Base-by-base conservation (phyloP, 371 early-diverging fungal genomes). In the Fennellomyces sp. region DNA sequence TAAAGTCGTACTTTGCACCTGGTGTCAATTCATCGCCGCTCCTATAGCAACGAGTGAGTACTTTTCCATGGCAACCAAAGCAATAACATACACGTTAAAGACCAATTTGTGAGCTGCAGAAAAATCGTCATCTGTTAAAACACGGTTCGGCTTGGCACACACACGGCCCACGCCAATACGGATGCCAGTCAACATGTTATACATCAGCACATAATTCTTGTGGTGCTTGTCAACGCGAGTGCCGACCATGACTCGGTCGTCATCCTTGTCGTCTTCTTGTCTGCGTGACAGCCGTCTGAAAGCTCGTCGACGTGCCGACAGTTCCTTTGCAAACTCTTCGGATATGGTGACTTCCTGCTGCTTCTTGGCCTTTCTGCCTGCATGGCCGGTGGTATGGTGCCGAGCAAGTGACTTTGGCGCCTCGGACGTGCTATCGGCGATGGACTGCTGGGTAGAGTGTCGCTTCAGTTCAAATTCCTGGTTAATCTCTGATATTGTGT, bases 171-270 rank as follows among this genome's bases (percentile, higher is more conserved):
- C 93, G 15, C 90, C 90, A 38, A 91, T 89, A 19, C 94, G 88
- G 63, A 94, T 94, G 25, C 94, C 98, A 0, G 97, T 98, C 35
- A 98, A 78, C 98, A 98, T 97, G 66, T 98, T 93, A 79, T 97
- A 97, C 98, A 97, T 97, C 29, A 97, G 81, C 36, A 94, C 86
- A 68, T 89, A 89, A 57, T 89, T 87, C 36, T 76, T 83, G 65
- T 89, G 89, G 30, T 80, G 87, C 62, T 88, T 87, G 27, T 78
- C 81, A 31, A 89, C 84, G 29, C 85, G 83, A 15, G 85, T 89
- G 27, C 90, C 90, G 36, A 89, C 85, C 27, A 86, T 35, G 0
- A 84, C 84, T 17, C 75, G 77, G 36, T 85, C 84, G 15, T 82
- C 76, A 3, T 75, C 76, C 3, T 55, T 53, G 28, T 48, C 39